Conservation (phyloP, 805 yeast species). For the Torulaspora microellipsoides region DNA sequence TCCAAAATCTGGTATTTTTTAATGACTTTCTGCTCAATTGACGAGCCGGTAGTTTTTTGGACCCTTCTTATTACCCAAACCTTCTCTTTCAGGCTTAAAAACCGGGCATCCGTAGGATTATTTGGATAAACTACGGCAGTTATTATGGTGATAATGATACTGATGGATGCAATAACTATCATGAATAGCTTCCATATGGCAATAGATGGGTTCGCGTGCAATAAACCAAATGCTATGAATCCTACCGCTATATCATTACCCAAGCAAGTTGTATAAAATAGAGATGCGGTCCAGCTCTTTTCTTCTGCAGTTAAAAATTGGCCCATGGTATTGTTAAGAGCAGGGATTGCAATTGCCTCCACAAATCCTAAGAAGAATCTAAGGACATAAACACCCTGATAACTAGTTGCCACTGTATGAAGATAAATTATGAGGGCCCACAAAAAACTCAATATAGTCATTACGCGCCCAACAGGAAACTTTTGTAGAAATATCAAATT, state of each 20-base stretch:
- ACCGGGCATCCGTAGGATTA: slow-evolving; percentile 49
- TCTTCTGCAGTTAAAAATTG: slow-evolving; percentile 47
- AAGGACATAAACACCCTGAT: slow-evolving; percentile 43
- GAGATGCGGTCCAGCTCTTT: slow-evolving; percentile 49
- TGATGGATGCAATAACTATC: slow-evolving; percentile 54
- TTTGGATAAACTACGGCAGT: slow-evolving; percentile 45
- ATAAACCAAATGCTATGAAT: slow-evolving; percentile 42
- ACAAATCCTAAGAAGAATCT: slow-evolving; percentile 50
- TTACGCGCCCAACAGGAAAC: slow-evolving; percentile 38
- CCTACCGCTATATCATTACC: slow-evolving; percentile 52
- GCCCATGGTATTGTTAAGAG: slow-evolving; percentile 44
- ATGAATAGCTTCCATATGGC: slow-evolving; percentile 51
- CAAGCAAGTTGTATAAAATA: slow-evolving; percentile 49
- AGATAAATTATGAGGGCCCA: slow-evolving; percentile 47
- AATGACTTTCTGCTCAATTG: slow-evolving; percentile 43
- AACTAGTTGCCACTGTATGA: slow-evolving; percentile 42
- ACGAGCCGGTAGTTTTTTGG: slow-evolving; percentile 37
- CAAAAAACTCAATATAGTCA: slow-evolving; percentile 34
- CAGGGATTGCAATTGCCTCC: slow-evolving; percentile 44
- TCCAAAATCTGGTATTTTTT: slow-evolving; percentile 46
- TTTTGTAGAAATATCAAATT: slow-evolving; percentile 43
- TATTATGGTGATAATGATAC: slow-evolving; percentile 37
- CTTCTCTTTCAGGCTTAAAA: slow-evolving; percentile 45
- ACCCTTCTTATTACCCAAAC: slow-evolving; percentile 46
- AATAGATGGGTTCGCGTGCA: slow-evolving; percentile 25